Conservation (phyloP, 192 early-diverging fungal species). For the Spinellus fusiger region DNA sequence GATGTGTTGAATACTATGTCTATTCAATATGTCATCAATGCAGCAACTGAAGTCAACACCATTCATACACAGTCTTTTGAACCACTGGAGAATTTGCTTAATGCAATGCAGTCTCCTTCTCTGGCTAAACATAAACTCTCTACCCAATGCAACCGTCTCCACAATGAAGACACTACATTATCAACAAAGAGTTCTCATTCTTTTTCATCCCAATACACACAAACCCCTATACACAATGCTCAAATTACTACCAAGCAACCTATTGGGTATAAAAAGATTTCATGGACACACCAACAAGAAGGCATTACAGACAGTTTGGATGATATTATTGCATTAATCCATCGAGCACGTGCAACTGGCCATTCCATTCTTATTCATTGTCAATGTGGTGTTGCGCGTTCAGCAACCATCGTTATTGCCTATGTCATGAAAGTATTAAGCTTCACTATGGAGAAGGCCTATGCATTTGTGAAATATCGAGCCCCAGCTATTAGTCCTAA, state of each 20-base stretch:
- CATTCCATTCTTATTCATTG: slow-evolving; percentile 77
- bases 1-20: neutral
- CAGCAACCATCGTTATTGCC: slow-evolving; percentile 79
- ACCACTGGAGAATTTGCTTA: neutral
- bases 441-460: slow-evolving; percentile 56
- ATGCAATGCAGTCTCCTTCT: neutral
- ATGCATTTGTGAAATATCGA: slow-evolving; percentile 65
- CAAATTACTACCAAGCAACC: neutral
- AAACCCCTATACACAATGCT: neutral
- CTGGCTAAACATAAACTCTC: neutral
- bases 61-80: neutral
- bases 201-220: neutral
- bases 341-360: slow-evolving; percentile 44
- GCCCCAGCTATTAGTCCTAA: slow-evolving; percentile 80
- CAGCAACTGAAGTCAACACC: slow-evolving; percentile 56
- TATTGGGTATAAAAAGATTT: slow-evolving; percentile 54
- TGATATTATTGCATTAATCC: slow-evolving; percentile 61
- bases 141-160: too few species aligned
- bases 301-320: slow-evolving; percentile 57
- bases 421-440: slow-evolving; percentile 76
- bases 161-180: neutral
- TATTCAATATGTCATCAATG: slow-evolving; percentile 60
- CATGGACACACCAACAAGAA: slow-evolving; percentile 73
- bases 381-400: slow-evolving; percentile 85
- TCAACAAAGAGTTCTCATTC: neutral